Conservation (phyloP, 352 stramenopile species). For the Globisporangium camurandrum region DNA sequence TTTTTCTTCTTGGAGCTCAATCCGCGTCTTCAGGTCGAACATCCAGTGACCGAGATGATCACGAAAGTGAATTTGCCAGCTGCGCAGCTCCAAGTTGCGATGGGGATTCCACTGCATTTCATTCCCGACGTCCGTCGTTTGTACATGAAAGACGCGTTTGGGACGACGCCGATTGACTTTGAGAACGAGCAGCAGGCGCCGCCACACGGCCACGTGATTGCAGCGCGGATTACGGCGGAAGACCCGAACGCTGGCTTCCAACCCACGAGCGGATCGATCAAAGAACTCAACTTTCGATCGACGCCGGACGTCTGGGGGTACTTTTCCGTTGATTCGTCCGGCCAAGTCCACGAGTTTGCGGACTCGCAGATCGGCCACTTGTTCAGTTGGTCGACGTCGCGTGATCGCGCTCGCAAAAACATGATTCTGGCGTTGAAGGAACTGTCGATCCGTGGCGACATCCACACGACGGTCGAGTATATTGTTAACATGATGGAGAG, state of each 20-base stretch:
- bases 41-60: constrained; percentile 99
- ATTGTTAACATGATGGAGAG: constrained; percentile 99
- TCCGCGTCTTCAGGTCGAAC: constrained; percentile 98
- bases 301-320: constrained; percentile 99
- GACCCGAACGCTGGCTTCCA: constrained; percentile 99
- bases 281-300: constrained; percentile 99
- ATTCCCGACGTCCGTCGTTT: constrained; percentile 98
- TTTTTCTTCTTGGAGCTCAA: constrained; percentile 99
- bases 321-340: constrained; percentile 98
- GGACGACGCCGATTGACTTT: constrained; percentile 95
- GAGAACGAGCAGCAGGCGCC: constrained; percentile 72
- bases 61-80: constrained; percentile 96
- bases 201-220: constrained; percentile 95
- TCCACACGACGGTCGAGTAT: constrained; percentile 99
- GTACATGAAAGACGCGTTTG: constrained; percentile 94
- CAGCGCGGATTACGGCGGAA: constrained; percentile 98
- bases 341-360: constrained; percentile 99
- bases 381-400: constrained; percentile 94
- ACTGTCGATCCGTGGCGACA: constrained; percentile 98
- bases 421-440: constrained; percentile 98
- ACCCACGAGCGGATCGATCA: constrained; percentile 94
- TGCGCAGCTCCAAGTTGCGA: constrained; percentile 97
- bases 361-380: constrained; percentile 99
- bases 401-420: constrained; percentile 97
- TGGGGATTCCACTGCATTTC: constrained; percentile 98